Base-by-base conservation (phyloP, 2,329 filamentous ascomycete species). In the Raffaelea ambrosiae region DNA sequence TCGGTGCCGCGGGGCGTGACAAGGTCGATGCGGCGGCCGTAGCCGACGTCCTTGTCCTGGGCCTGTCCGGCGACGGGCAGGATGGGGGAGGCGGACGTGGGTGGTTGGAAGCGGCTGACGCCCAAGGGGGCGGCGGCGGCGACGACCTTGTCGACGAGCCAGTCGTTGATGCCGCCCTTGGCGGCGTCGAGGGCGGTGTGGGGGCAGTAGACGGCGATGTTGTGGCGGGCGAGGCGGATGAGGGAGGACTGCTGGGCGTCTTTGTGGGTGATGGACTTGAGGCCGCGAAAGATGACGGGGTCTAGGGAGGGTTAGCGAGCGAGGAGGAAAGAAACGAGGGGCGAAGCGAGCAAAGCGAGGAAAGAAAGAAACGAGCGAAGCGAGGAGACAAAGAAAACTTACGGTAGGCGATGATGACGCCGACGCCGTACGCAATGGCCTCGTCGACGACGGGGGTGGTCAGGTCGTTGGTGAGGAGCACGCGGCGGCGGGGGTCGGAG, bases 131-230 rank as follows among this genome's bases (percentile, higher is more conserved):
- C n/a, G n/a, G n/a, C n/a, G n/a, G n/a, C 26, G 5, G 5, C 20
- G 7, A 5, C 82, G 19, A 96, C 79, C 43, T 94, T 83, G 60
- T 94, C 86, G 51, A 88, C 88, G 10, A 98, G 81, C 91, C 91
- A 98, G 63, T 95, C 88, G 61, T 90, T 94, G 56, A 98, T 79
- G 4, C 93, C 93, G 18, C 83, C 80, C 1, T 82, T 79, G 1
- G 87, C 87, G 36, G 88, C 88, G 65, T 98, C 93, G 40, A 97
- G 81, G 14, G 93, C 91, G 0, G 93, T 98, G 67, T 98, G 93
- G 1, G 93, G 93, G 55, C 85, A 89, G 71, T 97, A 98, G 48
- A 98, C 89, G 54, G 89, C 94, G 58, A 98, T 88, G 33, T 91
- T 90, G 63, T 86, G 81, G 53, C 87, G 85, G 42, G 84, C 86